Evolutionary conservation across 2,329 filamentous ascomycete species (phyloP), one percentile per base, ranked within the genome.

Genomic region (Penicillium psychrosexuale): DNA sequence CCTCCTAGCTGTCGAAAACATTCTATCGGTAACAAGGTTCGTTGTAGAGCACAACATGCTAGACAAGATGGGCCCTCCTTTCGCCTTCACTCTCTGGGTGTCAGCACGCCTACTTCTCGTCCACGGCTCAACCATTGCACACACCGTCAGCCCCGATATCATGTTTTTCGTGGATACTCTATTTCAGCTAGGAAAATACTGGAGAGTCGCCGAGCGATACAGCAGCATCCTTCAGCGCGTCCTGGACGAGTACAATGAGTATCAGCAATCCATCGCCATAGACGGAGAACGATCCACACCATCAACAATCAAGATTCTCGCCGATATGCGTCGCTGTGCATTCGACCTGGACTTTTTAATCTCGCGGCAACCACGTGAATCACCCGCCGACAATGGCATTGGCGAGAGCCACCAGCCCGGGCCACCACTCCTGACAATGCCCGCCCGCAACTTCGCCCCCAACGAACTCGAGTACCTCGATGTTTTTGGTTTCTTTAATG

Each of bases 401-500:
- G 45, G 55, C 42, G 54, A 56, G 51, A 58, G 51, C n/a, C 58
- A 57, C 15, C 37, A 49, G 12, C 22, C 46, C 12, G 55, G 46
- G 0, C 37, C 53, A 0, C 44, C 54, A 2, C n/a, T 61, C 12
- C 34, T 61, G 4, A 59, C 57, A 17, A 59, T 68, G 7, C 86
- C 85, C 0, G 84, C 85, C 1, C 82, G 83, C 1, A 82, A 84
- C 30, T 89, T 90, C 0, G 88, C 85, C 9, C 83, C 88, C 1
- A 90, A 94, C 62, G 91, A 96, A 67, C 78, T 96, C 3, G 92
- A 96, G 69, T 96, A 95, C 69, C 78, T 96, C 3, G 91, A 96
- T 65, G 89, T 96, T 0, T 96, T 97, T 69, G 90, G 94, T 64
- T 96, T 95, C 69, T 97, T 96, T 79, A 96, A 96, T 69, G 85